Conservation (phyloP, 106 monocot species). For the Dendrobium officinale region DNA sequence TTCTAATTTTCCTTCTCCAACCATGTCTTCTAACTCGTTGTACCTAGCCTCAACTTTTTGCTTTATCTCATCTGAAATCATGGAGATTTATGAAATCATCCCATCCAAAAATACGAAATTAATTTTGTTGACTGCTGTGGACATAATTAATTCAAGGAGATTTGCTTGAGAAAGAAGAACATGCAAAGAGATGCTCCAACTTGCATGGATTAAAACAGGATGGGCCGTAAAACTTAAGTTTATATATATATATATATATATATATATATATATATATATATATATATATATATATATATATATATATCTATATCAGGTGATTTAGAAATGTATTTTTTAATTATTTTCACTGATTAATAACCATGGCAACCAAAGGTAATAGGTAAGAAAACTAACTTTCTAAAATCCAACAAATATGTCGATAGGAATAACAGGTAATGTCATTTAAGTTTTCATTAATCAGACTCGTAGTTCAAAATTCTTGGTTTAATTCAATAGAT, state of each 20-base stretch:
- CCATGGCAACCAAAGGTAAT: too few relatives aligned
- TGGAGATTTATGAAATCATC: neutral
- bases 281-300: too few relatives aligned
- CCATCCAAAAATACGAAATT: neutral
- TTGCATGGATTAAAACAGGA: neutral
- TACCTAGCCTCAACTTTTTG: conserved; percentile 79
- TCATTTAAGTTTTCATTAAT: neutral
- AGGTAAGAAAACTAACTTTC: too few relatives aligned
- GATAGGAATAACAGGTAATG: neutral
- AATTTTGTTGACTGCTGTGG: neutral
- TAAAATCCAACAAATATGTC: too few relatives aligned
- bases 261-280: too few relatives aligned
- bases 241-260: neutral
- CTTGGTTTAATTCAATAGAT: neutral
- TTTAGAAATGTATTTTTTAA: too few relatives aligned
- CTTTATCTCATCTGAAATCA: conserved; percentile 70
- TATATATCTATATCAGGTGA: too few relatives aligned
- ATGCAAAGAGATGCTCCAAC: neutral
- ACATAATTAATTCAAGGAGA: neutral
- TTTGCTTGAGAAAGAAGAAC: neutral
- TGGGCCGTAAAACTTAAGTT: neutral
- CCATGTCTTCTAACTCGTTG: conserved; percentile 77
- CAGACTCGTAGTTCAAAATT: neutral
- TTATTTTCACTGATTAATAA: too few relatives aligned
- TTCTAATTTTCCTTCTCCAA: conserved; percentile 71